These are phyloP conservation scores for Rachicladosporium sp. DNA, from an alignment of 2,329 filamentous ascomycete species.

Conservation along the genomic window DNA sequence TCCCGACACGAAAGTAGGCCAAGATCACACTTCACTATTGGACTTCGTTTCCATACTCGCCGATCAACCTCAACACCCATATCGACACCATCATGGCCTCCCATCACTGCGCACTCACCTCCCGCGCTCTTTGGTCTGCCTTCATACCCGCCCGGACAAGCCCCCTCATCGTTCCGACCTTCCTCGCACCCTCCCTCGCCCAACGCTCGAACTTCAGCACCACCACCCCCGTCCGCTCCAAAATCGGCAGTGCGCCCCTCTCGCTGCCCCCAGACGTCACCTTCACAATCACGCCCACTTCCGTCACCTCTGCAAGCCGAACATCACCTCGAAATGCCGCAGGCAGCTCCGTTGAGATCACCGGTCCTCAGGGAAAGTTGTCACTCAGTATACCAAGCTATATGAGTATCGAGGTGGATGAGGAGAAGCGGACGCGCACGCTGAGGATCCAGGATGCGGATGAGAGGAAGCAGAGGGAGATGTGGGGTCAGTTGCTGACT, in stretches of 20 bases:
- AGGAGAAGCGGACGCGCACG: constrained; percentile 47
- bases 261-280: constrained; percentile 76
- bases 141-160: constrained; percentile 4
- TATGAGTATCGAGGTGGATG: constrained; percentile 58
- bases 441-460: constrained; percentile 59
- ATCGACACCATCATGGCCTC: constrained; percentile 12
- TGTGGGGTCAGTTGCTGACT: constrained; percentile 62
- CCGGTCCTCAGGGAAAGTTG: constrained; percentile 71
- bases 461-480: constrained; percentile 67
- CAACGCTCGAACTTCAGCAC: constrained; percentile 53
- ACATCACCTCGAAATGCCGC: neutral
- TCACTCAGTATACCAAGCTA: constrained; percentile 69
- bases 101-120: constrained; percentile 14
- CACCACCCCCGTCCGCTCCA: constrained; percentile 55
- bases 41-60: no score
- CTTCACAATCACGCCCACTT: constrained; percentile 37
- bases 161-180: constrained; percentile 42
- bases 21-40: no score
- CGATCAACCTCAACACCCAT: no score
- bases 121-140: constrained; percentile 11
- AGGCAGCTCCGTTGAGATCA: constrained; percentile 48
- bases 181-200: constrained; percentile 60
- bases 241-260: constrained; percentile 73
- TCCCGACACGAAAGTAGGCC: no score
- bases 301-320: neutral